phyloP scores from a whole-genome alignment of 2,329 filamentous ascomycete genomes.

The Penicillium sp. region DNA sequence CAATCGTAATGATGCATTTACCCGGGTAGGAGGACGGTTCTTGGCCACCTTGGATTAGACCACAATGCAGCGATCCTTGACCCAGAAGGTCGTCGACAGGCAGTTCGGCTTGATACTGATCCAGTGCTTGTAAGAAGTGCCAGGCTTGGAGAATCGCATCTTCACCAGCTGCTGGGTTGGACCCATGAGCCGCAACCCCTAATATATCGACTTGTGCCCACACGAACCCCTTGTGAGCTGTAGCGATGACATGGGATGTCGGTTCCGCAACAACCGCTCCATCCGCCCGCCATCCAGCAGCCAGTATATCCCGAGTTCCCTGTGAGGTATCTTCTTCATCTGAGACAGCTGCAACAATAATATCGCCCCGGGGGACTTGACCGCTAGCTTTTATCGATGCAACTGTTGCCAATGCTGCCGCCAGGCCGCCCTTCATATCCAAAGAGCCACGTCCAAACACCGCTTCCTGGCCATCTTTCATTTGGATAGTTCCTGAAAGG shows the following conservation, averaged over 20 bases:
- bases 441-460: constrained; percentile 53
- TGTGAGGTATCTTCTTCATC: constrained; percentile 59
- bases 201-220: constrained; percentile 41
- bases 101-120: constrained; percentile 47
- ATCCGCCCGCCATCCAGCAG: constrained; percentile 59
- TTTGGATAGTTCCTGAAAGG: constrained; percentile 45
- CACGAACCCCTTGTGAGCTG: constrained; percentile 57
- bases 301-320: constrained; percentile 56
- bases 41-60: constrained; percentile 55
- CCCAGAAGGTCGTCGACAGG: constrained; percentile 41
- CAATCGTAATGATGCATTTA: constrained; percentile 53
- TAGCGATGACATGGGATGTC: constrained; percentile 48
- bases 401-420: constrained; percentile 51
- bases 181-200: constrained; percentile 43
- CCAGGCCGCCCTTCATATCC: constrained; percentile 60
- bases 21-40: constrained; percentile 58
- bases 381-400: constrained; percentile 41
- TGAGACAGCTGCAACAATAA: constrained; percentile 59
- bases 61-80: constrained; percentile 52
- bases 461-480: constrained; percentile 37
- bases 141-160: constrained; percentile 58
- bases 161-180: constrained; percentile 47
- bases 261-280: constrained; percentile 57
- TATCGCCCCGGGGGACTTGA: constrained; percentile 48
- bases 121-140: constrained; percentile 52